These are phyloP conservation scores for Lecanosticta acicola DNA, from an alignment of 2,329 filamentous ascomycete genomes.

Conservation along the genomic window DNA sequence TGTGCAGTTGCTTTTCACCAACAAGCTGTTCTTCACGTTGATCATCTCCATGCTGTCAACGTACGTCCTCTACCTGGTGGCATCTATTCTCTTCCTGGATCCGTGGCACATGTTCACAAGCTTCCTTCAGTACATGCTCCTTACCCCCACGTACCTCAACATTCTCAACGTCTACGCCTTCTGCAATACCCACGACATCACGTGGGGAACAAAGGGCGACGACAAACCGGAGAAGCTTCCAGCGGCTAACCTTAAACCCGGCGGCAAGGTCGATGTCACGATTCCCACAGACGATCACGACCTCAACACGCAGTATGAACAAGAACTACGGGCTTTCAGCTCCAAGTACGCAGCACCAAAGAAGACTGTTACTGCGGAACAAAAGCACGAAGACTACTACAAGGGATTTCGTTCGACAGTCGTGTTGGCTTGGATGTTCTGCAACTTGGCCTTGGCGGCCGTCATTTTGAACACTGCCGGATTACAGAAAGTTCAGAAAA, in stretches of 20 bases:
- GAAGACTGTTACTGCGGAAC: conserved; percentile 54
- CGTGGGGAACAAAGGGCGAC: conserved; percentile 97
- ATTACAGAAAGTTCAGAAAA: conserved; percentile 20
- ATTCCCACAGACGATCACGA: conserved; percentile 87
- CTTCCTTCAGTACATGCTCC: conserved; percentile 86
- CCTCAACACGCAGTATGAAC: conserved; percentile 89
- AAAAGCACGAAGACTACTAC: conserved; percentile 97
- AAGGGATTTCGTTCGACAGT: conserved; percentile 89
- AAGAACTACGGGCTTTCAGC: conserved; percentile 69
- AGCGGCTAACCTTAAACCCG: conserved; percentile 82
- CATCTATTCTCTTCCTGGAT: conserved; percentile 90
- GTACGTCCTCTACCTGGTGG: conserved; percentile 86
- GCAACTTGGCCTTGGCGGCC: conserved; percentile 82
- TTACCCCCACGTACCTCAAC: conserved; percentile 96
- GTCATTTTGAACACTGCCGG: conserved; percentile 63
- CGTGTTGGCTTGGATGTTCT: conserved; percentile 93
- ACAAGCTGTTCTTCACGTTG: conserved; percentile 84
- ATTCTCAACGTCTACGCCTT: conserved; percentile 99
- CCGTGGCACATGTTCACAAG: conserved; percentile 99
- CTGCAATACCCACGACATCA: conserved; percentile 96
- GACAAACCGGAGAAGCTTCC: conserved; percentile 90
- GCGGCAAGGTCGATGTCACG: conserved; percentile 86
- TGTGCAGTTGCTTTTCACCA: conserved; percentile 70
- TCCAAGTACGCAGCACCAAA: conserved; percentile 69
- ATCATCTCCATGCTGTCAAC: conserved; percentile 90